phyloP scores from a whole-genome alignment of 1,284 basidiomycete genomes.

The Meripilus lineatus region DNA sequence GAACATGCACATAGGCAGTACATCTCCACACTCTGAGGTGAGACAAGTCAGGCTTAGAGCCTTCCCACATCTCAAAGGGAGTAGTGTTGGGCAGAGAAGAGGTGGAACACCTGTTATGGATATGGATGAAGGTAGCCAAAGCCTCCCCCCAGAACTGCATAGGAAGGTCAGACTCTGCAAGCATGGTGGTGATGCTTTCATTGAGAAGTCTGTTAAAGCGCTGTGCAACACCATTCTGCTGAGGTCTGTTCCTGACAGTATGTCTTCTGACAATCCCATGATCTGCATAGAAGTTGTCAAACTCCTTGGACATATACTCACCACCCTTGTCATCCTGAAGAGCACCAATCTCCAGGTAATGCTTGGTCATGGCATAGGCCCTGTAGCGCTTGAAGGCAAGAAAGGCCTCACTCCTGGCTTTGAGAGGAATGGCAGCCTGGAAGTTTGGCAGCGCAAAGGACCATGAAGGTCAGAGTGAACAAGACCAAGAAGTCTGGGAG shows the following conservation, averaged over 20 bases:
- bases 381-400: slow-evolving; percentile 17
- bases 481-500: slow-evolving; percentile 20
- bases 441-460: slow-evolving; percentile 20
- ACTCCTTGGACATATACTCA: slow-evolving; percentile 23
- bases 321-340: slow-evolving; percentile 28
- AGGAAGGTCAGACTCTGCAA: slow-evolving; percentile 20
- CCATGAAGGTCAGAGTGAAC: slow-evolving; percentile 33
- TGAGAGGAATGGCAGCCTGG: slow-evolving; percentile 21
- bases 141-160: slow-evolving; percentile 22
- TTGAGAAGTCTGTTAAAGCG: slow-evolving; percentile 20
- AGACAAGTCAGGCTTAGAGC: slow-evolving; percentile 10
- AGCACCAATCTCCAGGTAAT: slow-evolving; percentile 14
- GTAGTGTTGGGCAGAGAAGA: slow-evolving; percentile 18
- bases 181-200: slow-evolving; percentile 14
- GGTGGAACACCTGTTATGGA: slow-evolving; percentile 17
- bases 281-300: slow-evolving; percentile 18
- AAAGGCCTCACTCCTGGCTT: slow-evolving; percentile 11
- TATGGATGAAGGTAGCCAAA: slow-evolving; percentile 19
- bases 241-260: slow-evolving; percentile 21
- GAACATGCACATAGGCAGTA: slow-evolving; percentile 29
- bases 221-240: slow-evolving; percentile 32
- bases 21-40: slow-evolving; percentile 18
- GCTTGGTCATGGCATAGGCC: slow-evolving; percentile 19
- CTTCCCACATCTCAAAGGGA: slow-evolving; percentile 6
- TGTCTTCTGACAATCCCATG: slow-evolving; percentile 24